These are phyloP conservation scores for Mycosphaerella sp. DNA, from an alignment of 2,329 filamentous ascomycete species.

Conservation along the genomic window DNA sequence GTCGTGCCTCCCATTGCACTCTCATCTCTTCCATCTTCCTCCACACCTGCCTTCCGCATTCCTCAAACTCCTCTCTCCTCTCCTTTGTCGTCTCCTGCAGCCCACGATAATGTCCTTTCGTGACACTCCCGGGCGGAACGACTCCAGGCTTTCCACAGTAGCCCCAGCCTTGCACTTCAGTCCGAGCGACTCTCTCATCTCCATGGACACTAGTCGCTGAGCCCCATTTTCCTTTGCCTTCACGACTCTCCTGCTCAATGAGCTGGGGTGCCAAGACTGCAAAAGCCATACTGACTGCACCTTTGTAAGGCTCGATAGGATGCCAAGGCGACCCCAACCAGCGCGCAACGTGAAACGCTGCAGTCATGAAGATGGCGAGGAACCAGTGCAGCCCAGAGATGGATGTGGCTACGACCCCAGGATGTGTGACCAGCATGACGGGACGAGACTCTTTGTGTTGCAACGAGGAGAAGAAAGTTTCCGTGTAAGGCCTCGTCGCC, in stretches of 20 bases:
- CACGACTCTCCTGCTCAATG: conserved; percentile 47
- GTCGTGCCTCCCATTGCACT: conserved; percentile 36
- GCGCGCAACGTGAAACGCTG: conserved; percentile 64
- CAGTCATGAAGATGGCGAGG: conserved; percentile 62
- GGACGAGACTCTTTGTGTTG: conserved; percentile 41
- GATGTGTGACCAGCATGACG: conserved; percentile 72
- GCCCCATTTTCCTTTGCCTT: conserved; percentile 74
- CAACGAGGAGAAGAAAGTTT: conserved; percentile 48
- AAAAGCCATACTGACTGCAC: conserved; percentile 71
- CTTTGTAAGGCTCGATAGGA: conserved; percentile 65
- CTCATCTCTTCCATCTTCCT: conserved; percentile 35
- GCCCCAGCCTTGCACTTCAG: conserved; percentile 84
- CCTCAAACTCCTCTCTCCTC: conserved; percentile 65
- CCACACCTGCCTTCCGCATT: conserved; percentile 54
- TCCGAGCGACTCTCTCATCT: conserved; percentile 56
- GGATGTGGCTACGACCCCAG: conserved; percentile 75
- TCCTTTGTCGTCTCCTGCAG: conserved; percentile 54
- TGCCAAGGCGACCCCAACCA: conserved; percentile 88
- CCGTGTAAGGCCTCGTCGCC: conserved; percentile 52
- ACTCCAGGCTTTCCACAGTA: conserved; percentile 53
- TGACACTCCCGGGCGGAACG: conserved; percentile 34
- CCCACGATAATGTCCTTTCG: conserved; percentile 52
- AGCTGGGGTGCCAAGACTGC: conserved; percentile 63
- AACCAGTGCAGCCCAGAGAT: conserved; percentile 69
- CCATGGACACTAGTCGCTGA: conserved; percentile 59